phyloP scores from a whole-genome alignment of 441 rosid genomes.

The Jatropha podagrica region DNA sequence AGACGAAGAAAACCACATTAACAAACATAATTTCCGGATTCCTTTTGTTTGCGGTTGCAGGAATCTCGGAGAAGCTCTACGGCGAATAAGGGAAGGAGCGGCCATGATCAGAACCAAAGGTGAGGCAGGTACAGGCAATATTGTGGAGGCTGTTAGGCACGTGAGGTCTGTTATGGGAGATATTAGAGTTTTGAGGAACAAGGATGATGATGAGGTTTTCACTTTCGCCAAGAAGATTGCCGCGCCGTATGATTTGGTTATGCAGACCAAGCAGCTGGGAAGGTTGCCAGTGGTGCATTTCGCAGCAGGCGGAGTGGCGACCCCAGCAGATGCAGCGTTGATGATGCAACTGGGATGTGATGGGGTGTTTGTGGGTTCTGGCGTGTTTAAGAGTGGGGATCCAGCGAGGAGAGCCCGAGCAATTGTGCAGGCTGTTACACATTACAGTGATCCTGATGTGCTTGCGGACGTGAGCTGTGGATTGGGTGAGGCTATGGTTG shows the following conservation, averaged over 20 bases:
- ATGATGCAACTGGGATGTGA: constrained; percentile 98
- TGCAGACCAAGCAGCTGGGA: constrained; percentile 93
- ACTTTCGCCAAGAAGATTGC: constrained; percentile 74
- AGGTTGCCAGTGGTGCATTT: constrained; percentile 90
- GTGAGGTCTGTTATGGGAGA: constrained; percentile 89
- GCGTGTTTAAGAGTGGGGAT: constrained; percentile 88
- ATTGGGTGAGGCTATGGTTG: constrained; percentile 90
- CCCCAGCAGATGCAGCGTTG: constrained; percentile 91
- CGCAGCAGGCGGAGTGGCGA: constrained; percentile 94
- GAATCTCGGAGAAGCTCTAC: constrained; percentile 74
- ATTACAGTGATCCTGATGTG: constrained; percentile 80
- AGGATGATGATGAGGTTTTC: constrained; percentile 97
- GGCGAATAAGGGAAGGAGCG: constrained; percentile 85
- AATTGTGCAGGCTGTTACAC: constrained; percentile 88
- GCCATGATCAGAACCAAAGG: constrained; percentile 97
- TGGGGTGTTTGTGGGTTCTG: constrained; percentile 87
- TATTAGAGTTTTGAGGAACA: constrained; percentile 61
- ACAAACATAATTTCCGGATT: constrained; percentile 84
- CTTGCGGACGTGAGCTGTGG: constrained; percentile 84
- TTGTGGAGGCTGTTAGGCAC: constrained; percentile 84
- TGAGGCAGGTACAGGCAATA: constrained; percentile 88
- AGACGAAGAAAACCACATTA: constrained; percentile 83
- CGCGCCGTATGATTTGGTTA: constrained; percentile 80
- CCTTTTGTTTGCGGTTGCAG: constrained; percentile 90
- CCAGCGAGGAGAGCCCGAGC: constrained; percentile 81